Evolutionary conservation across 345 rosid species (phyloP).

Genomic region (Brassica nigra): DNA sequence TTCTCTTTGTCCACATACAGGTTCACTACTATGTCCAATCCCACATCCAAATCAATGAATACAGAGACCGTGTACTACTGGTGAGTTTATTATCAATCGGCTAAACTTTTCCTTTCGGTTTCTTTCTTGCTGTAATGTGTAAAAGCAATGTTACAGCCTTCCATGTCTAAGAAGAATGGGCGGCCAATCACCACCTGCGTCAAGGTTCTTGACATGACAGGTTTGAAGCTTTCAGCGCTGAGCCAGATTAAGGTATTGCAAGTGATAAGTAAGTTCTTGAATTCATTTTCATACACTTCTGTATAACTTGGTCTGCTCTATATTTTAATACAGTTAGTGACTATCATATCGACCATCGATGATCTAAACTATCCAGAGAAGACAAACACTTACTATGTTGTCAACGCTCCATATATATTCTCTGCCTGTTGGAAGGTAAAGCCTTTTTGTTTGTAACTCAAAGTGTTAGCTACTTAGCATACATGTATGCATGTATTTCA

Average conservation of each 20-base stretch:
- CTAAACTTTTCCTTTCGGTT: background rate
- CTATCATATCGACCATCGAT: constrained; percentile 78
- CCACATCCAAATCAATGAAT: constrained; percentile 96
- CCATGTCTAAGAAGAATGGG: constrained; percentile 70
- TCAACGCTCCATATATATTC: constrained; percentile 87
- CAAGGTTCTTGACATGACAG: constrained; percentile 94
- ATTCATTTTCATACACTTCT: background rate
- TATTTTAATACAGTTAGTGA: constrained; percentile 70
- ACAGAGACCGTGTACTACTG: constrained; percentile 78
- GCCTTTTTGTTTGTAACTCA: constrained; percentile 3
- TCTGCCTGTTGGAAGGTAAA: constrained; percentile 92
- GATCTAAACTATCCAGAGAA: constrained; percentile 98
- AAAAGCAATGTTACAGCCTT: constrained; percentile 56
- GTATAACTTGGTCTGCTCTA: background rate
- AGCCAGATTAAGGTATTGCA: constrained; percentile 79
- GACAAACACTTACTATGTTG: constrained; percentile 83
- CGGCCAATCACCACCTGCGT: constrained; percentile 83
- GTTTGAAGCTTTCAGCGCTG: constrained; percentile 81
- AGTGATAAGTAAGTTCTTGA: background rate
- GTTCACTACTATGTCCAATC: constrained; percentile 91
- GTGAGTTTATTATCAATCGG: constrained; percentile 49
- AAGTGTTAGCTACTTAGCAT: background rate
- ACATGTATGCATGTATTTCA: background rate
- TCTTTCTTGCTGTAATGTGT: constrained; percentile 18
- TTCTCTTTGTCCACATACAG: constrained; percentile 43